A percentile compares a stretch with the other conserved stretches of the same genome.
Evolutionary conservation across 1,284 basidiomycete species (phyloP).

Genomic region (Sphagnurus paluster): DNA sequence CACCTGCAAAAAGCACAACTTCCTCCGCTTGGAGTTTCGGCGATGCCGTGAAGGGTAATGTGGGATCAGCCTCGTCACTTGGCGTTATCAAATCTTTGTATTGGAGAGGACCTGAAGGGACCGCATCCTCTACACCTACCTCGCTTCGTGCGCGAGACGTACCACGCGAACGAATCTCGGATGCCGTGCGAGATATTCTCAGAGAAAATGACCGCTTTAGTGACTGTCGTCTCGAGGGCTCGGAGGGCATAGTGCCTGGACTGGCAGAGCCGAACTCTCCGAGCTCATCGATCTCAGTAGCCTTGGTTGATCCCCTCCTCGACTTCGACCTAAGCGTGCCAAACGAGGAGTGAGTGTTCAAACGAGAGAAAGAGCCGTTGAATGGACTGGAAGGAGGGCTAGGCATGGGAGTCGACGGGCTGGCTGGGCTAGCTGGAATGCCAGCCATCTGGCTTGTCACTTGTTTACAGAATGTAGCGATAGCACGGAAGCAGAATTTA

Average conservation of each 20-base stretch:
- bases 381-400: slow-evolving; percentile 16
- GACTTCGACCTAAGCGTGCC: background rate
- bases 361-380: slow-evolving; percentile 13
- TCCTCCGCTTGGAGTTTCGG: slow-evolving; percentile 15
- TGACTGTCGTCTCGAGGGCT: slow-evolving; percentile 5
- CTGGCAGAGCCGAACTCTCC: background rate
- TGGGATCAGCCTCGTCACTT: slow-evolving; percentile 48
- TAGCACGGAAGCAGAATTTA: slow-evolving; percentile 76
- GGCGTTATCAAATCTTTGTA: slow-evolving; percentile 19
- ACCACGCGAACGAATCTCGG: slow-evolving; percentile 12
- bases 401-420: slow-evolving; percentile 18
- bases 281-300: background rate
- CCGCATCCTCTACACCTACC: background rate
- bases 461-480: slow-evolving; percentile 66
- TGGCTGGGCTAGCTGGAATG: slow-evolving; percentile 34
- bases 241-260: background rate
- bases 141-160: slow-evolving; percentile 8
- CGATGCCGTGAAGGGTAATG: slow-evolving; percentile 37
- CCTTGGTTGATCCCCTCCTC: background rate
- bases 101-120: slow-evolving; percentile 1
- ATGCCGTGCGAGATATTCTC: slow-evolving; percentile 9
- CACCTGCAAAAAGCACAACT: slow-evolving; percentile 58
- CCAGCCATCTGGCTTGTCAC: too few species aligned
- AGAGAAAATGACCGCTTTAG: slow-evolving; percentile 15
- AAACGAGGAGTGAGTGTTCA: slow-evolving; percentile 6